Base-by-base conservation (phyloP, 1,139 yeast species). In the Sugiyamaella sp. region DNA sequence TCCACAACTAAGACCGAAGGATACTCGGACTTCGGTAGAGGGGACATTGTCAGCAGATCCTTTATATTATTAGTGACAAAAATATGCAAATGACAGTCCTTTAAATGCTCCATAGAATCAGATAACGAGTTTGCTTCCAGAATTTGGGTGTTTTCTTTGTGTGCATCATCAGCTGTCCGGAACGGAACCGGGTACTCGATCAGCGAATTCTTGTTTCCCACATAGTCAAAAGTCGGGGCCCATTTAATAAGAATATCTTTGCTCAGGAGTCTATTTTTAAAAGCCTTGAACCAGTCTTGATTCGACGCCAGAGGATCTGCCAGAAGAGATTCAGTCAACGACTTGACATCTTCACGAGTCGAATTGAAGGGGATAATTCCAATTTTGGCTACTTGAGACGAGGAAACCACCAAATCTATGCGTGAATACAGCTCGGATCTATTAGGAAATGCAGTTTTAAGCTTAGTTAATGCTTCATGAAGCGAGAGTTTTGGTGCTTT, bases 301-400 rank as follows among this genome's bases (percentile, higher is more conserved):
- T 68, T 69, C 25, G 68, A 60, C 1, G 69, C 65, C 20, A 71
- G 58, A n/a, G 75, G 75, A 42, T 71, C 75, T 1, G 69, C 67
- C 27, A 71, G 58, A 14, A 69, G 56, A 12, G 69, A 64, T 41
- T 71, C 71, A 33, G 71, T 60, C 3, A 69, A 60, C 4, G 62
- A 56, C 39, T 65, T 62, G 46, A 65, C 62, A 20, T 60, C 63
- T 5, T 57, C 55, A 4, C 71, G 65, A 14, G 61, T 62, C 24
- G 60, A 56, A 4, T 56, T 57, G 35, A 57, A 63, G 2, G 74
- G 73, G 4, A 71, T 59, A 4, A 71, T 51, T 4, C 67, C 73
- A 17, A 68, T 58, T 24, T 63, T 42, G 5, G 58, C 82, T 54
- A 88, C 83, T 63, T 74, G 75, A n/a, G 46, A 32, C 8, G 22